A percentile compares a stretch with the other conserved stretches of the same genome.
phyloP scores from a whole-genome alignment of 768 basidiomycete species.

The Rhodotorula taiwanensis region DNA sequence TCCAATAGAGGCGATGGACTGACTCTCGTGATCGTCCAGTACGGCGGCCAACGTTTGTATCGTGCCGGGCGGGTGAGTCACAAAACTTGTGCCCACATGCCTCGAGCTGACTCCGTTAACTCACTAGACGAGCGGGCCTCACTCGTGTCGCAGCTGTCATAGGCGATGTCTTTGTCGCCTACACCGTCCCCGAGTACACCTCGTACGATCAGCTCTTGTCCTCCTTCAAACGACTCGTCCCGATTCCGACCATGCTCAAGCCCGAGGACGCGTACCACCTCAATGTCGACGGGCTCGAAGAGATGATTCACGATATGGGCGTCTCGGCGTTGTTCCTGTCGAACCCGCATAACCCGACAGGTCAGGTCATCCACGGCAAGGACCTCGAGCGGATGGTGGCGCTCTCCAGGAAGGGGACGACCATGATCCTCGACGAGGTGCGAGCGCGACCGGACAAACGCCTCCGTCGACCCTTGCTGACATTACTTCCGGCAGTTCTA shows the following conservation, averaged over 20 bases:
- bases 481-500: slow-evolving; percentile 1
- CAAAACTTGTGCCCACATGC: not conserved
- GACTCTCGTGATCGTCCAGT: too few species aligned
- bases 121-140: slow-evolving; percentile 56
- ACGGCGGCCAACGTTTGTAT: slow-evolving; percentile 78
- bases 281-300: slow-evolving; percentile 63
- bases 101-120: not conserved
- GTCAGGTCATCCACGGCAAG: slow-evolving; percentile 53
- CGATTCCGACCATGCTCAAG: slow-evolving; percentile 35
- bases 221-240: slow-evolving; percentile 35
- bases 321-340: slow-evolving; percentile 51
- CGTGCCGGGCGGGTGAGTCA: slow-evolving; percentile 77
- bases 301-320: slow-evolving; percentile 26
- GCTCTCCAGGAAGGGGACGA: slow-evolving; percentile 66
- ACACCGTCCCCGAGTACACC: slow-evolving; percentile 78
- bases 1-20: too few species aligned
- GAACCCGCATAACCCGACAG: slow-evolving; percentile 91
- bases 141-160: slow-evolving; percentile 87
- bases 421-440: slow-evolving; percentile 49
- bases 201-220: slow-evolving; percentile 48
- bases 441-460: not conserved
- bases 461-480: not conserved
- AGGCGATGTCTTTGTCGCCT: slow-evolving; percentile 57
- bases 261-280: slow-evolving; percentile 29
- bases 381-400: slow-evolving; percentile 73